A percentile compares a stretch with the other conserved stretches of the same genome.
phyloP scores from a whole-genome alignment of 148 eudicot genomes.

The Linanthus parryae region DNA sequence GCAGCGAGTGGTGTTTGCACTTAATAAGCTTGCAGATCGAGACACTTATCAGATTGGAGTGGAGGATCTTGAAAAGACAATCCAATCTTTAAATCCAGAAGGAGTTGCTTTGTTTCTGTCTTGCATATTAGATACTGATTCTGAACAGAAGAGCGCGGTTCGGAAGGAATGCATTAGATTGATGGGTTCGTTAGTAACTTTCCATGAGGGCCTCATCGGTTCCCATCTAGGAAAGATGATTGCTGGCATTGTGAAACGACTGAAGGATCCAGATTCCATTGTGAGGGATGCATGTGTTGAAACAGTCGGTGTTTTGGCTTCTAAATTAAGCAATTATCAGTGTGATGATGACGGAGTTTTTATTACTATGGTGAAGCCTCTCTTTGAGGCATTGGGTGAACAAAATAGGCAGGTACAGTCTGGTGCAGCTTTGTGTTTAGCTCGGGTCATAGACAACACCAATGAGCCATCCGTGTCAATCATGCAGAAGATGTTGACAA shows the following conservation, averaged over 20 bases:
- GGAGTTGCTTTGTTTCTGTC: slow-evolving; percentile 59
- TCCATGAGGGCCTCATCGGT: slow-evolving; percentile 43
- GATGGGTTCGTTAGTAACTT: slow-evolving; percentile 54
- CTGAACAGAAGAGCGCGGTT: slow-evolving; percentile 68
- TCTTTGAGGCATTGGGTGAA: slow-evolving; percentile 83
- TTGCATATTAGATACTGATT: slow-evolving; percentile 69
- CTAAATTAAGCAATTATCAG: slow-evolving; percentile 37
- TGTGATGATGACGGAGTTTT: slow-evolving; percentile 39
- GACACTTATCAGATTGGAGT: slow-evolving; percentile 77
- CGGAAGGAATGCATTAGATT: slow-evolving; percentile 72
- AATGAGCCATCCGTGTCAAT: slow-evolving; percentile 54
- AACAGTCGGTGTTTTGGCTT: slow-evolving; percentile 65
- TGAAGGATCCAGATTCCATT: slow-evolving; percentile 78
- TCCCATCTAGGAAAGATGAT: slow-evolving; percentile 70
- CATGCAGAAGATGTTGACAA: slow-evolving; percentile 64
- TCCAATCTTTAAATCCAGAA: slow-evolving; percentile 51
- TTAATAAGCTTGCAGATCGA: slow-evolving; percentile 74
- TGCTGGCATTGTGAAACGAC: slow-evolving; percentile 60
- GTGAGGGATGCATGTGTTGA: slow-evolving; percentile 75
- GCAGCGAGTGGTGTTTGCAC: slow-evolving; percentile 53
- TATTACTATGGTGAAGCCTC: slow-evolving; percentile 61
- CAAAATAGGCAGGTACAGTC: slow-evolving; percentile 77
- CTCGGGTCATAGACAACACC: slow-evolving; percentile 63
- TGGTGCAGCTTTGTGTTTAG: slow-evolving; percentile 77
- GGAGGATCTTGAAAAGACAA: slow-evolving; percentile 60